Conservation (phyloP, 2,329 filamentous ascomycete species). For the Paradendryphiella salina region DNA sequence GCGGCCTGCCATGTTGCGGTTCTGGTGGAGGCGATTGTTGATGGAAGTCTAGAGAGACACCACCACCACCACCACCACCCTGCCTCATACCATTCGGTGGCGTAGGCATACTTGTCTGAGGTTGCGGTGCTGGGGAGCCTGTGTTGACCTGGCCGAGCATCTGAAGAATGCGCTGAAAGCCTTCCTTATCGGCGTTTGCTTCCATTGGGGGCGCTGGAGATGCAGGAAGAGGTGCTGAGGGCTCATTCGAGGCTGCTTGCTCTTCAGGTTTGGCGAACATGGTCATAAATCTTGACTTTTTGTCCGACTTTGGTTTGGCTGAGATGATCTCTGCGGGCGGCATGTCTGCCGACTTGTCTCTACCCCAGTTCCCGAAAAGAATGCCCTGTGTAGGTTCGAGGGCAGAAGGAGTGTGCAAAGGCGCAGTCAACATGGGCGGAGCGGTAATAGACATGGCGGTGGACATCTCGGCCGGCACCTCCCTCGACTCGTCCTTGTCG, state of each 20-base stretch:
- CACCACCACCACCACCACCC: slow-evolving; percentile 37
- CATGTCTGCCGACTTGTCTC: slow-evolving; percentile 53
- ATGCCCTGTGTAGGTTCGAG: slow-evolving; percentile 72
- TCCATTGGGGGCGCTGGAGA: slow-evolving; percentile 40
- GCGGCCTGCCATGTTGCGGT: slow-evolving; percentile 25
- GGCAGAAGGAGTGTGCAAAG: slow-evolving; percentile 60
- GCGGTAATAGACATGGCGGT: slow-evolving; percentile 26
- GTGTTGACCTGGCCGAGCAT: slow-evolving; percentile 67
- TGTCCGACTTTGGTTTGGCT: slow-evolving; percentile 59
- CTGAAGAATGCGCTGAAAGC: slow-evolving; percentile 78
- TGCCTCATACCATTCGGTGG: slow-evolving; percentile 37
- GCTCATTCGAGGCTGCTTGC: slow-evolving; percentile 20
- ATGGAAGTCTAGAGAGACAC: slow-evolving; percentile 38
- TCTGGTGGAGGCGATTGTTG: slow-evolving; percentile 40
- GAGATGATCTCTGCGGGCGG: slow-evolving; percentile 28
- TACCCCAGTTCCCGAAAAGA: slow-evolving; percentile 69
- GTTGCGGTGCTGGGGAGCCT: slow-evolving; percentile 21
- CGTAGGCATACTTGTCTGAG: slow-evolving; percentile 25
- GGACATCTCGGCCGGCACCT: slow-evolving; percentile 20
- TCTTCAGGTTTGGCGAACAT: slow-evolving; percentile 59
- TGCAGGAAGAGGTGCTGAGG: slow-evolving; percentile 20
- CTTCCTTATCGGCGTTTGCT: slow-evolving; percentile 73
- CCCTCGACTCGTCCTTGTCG: slow-evolving; percentile 51
- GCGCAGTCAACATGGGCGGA: slow-evolving; percentile 48
- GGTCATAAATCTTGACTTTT: slow-evolving; percentile 83